Percentiles rank a stretch among this genome's conserved stretches.
Conservation (phyloP, 2,329 filamentous ascomycete species). For the Capronia americana region DNA sequence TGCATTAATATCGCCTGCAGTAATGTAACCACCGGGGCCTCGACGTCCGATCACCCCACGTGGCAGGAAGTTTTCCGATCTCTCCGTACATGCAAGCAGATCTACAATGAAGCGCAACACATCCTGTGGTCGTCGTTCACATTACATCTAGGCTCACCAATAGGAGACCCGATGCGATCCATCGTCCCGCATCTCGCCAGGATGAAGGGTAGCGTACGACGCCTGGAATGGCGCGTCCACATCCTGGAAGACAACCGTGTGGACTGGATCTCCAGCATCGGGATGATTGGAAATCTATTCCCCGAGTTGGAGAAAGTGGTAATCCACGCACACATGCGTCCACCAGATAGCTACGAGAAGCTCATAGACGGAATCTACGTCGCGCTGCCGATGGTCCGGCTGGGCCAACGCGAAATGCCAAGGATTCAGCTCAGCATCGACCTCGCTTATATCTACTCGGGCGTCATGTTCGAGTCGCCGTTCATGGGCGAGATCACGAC, state of each 20-base stretch:
- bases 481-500: conserved; percentile 26
- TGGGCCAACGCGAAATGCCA: conserved; percentile 4
- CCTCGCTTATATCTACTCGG: conserved; percentile 23
- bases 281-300: conserved; percentile 15
- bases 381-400: conserved; percentile 22
- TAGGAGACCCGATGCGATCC: background rate
- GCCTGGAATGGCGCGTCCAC: conserved; percentile 23
- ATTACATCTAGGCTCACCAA: conserved; percentile 17
- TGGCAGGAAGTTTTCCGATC: conserved; percentile 23
- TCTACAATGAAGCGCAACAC: conserved; percentile 22
- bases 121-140: conserved; percentile 17
- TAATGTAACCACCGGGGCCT: background rate
- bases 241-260: conserved; percentile 26
- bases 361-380: conserved; percentile 19
- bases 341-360: conserved; percentile 23
- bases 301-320: conserved; percentile 17
- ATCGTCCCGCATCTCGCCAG: conserved; percentile 3
- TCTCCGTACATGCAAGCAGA: conserved; percentile 32
- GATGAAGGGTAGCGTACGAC: conserved; percentile 18
- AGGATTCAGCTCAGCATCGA: conserved; percentile 15
- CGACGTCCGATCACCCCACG: background rate
- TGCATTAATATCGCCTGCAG: conserved; percentile 10
- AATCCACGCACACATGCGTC: conserved; percentile 30
- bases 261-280: conserved; percentile 13
- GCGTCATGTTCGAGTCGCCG: conserved; percentile 24